Percentiles rank a stretch among this genome's conserved stretches.
phyloP scores from a whole-genome alignment of 306 rosid genomes.

The Datisca glomerata region DNA sequence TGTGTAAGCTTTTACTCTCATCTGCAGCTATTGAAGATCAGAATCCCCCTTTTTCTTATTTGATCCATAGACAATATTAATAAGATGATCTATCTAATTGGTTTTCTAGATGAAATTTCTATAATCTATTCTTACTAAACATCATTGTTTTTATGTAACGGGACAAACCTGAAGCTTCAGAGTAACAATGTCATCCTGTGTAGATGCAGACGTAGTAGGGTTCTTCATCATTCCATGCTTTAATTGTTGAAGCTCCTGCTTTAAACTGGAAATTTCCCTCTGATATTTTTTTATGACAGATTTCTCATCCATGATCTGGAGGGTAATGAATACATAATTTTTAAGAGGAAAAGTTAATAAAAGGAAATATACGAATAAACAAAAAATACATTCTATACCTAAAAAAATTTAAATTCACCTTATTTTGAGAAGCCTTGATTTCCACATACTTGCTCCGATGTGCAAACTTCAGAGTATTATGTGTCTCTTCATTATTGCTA shows the following conservation, averaged over 20 bases:
- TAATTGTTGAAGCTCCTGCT: constrained; percentile 46
- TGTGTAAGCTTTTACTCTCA: no score
- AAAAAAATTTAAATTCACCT: no score
- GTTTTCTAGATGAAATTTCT: no score
- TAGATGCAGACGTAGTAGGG: constrained; percentile 23
- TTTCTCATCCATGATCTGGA: constrained; percentile 47
- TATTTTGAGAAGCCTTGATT: constrained; percentile 49
- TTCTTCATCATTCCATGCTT: constrained; percentile 35
- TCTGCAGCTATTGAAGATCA: no score
- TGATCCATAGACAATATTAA: no score
- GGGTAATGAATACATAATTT: neutral
- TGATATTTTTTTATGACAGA: constrained; percentile 52
- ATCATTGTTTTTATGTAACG: no score
- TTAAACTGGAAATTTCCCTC: constrained; percentile 43
- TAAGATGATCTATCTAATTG: no score
- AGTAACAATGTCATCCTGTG: constrained; percentile 44
- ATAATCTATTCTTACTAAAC: no score
- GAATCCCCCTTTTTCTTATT: no score
- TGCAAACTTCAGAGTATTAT: constrained; percentile 47
- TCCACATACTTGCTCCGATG: constrained; percentile 50
- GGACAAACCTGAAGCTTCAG: constrained; percentile 49
- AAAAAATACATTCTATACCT: no score
- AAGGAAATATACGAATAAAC: neutral
- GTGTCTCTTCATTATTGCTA: constrained; percentile 47
- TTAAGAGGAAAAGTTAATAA: no score